Base-by-base conservation (phyloP, 2,329 filamentous ascomycete genomes). In the Cladophialophora carrionii region DNA sequence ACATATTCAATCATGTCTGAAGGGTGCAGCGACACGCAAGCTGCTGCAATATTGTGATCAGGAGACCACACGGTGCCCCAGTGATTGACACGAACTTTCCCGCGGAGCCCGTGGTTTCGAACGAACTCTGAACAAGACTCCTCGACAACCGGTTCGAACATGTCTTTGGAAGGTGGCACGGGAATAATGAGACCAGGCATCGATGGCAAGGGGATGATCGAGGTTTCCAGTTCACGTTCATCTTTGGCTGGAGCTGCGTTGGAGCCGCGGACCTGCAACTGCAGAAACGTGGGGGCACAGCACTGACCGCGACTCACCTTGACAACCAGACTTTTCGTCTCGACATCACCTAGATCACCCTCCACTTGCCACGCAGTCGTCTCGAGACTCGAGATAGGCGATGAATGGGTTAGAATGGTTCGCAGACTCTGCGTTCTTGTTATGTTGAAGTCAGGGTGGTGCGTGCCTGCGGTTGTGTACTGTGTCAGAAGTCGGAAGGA, bases 1-100 rank as follows among this genome's bases (percentile, higher is more conserved):
- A 53, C 62, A 52, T 87, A 87, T 65, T 87, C 83, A 14, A 86
- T 76, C 76, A 84, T 82, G 71, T 87, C 82, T 3, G 80, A 83
- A 0, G 85, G 85, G 71, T 88, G 84, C 31, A 84, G 70, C 1
- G 81, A 83, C 54, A 82, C 76, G 62, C 81, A 83, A 3, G 78
- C 77, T 4, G 82, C 84, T 55, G 66, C 69, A 14, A 81, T 73
- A 26, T 80, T 78, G 32, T 81, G 80, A 24, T 79, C 78, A 20
- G 81, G 72, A 20, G 82, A 81, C 10, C 52, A 54, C 1, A 81
- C 78, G 5, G 86, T 74, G 2, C 86, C 86, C 81, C 84, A 87
- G 7, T 81, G 77, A 66, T 82, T 82, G 6, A 81, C 77, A n/a
- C 79, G 74, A 7, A 80, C 78, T 58, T 82, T 75, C 5, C 81